Base-by-base conservation (phyloP, 2,329 filamentous ascomycete genomes). In the Samsoniella hepiali region DNA sequence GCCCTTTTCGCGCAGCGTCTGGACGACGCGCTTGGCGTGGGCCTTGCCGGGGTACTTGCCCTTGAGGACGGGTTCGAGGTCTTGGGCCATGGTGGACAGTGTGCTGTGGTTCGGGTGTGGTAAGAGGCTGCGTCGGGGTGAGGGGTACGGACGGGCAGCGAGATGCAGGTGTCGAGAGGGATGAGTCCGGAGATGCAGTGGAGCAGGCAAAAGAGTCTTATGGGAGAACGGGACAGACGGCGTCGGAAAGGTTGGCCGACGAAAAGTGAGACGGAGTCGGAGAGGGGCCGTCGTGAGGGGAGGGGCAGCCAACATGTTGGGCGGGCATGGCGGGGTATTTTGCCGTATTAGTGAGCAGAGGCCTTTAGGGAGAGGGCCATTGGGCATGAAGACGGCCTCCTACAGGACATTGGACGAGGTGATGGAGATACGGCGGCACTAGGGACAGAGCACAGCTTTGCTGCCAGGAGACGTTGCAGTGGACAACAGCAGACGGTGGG, bases 11-110 rank as follows among this genome's bases (percentile, higher is more conserved):
- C 84, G 83, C 67, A 98, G 88, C 74, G 88, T 89, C 65, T 91
- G 86, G 64, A 88, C 90, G n/a, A 98, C 93, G 66, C 89, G 88
- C 69, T 85, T 85, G 65, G 91, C 92, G 76, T 99, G 95, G 34
- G 84, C 82, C 80, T 97, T 98, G 70, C 90, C 94, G 31, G 95
- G 95, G 75, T 89, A 89, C 72, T 88, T 89, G 67, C 82, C 84
- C 78, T 80, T 77, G 65, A 89, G 78, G 67, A 88, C 76, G 36
- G 77, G 73, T 55, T 85, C 79, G 68, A 80, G 83, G 68, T 81
- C 75, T 68, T 78, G 63, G 59, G 76, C 72, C 75, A 77, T 77
- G 62, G 58, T 69, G 63, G 66, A 61, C 9, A 51, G 50, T 3
- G n/a, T 42, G 47, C 3, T 53, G 49, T 22, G 47, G 22, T 22